These are phyloP conservation scores for Metrosideros polymorpha DNA, from an alignment of 441 rosid genomes.

Conservation along the genomic window DNA sequence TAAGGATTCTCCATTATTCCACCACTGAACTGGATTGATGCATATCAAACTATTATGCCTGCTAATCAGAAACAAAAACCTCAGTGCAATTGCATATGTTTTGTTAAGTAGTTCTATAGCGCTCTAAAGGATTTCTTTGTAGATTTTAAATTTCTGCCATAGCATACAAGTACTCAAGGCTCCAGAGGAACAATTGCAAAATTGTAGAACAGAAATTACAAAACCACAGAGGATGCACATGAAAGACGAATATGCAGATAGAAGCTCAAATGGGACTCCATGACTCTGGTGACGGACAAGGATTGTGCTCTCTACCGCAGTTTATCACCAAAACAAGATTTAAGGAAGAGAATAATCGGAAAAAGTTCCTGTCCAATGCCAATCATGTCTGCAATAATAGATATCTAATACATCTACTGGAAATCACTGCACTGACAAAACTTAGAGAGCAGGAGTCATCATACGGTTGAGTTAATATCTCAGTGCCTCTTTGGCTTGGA, in stretches of 20 bases:
- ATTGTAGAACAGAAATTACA: neutral
- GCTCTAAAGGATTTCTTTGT: neutral
- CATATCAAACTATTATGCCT: neutral
- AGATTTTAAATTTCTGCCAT: neutral
- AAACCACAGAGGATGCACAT: neutral
- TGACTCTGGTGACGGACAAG: neutral
- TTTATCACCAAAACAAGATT: conserved; percentile 24
- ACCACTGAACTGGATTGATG: neutral
- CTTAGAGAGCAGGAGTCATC: neutral
- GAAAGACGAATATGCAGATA: neutral
- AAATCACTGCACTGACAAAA: neutral
- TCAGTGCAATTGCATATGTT: neutral
- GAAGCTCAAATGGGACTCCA: neutral
- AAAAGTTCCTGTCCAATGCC: neutral
- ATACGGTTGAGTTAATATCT: neutral
- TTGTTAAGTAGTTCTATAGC: neutral
- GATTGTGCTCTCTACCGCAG: neutral
- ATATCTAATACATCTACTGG: neutral
- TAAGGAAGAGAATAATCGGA: conserved; percentile 3
- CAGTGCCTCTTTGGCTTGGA: conserved; percentile 62
- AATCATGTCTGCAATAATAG: neutral
- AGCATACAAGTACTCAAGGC: neutral
- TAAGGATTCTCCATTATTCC: neutral
- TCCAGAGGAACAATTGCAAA: neutral
- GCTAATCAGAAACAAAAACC: neutral